Evolutionary conservation across 148 eudicot species (phyloP).

Genomic region (Heliamphora exappendiculata): DNA sequence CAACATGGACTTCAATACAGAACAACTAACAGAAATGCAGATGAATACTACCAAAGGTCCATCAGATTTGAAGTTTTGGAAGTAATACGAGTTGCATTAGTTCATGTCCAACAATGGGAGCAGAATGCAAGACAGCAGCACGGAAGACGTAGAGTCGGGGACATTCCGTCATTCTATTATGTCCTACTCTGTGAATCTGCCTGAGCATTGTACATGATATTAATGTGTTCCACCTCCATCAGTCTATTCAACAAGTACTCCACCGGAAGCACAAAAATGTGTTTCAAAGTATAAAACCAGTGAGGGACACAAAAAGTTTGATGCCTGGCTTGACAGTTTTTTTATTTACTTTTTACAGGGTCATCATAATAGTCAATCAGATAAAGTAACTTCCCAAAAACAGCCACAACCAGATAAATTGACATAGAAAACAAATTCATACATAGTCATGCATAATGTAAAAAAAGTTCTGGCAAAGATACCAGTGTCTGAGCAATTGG

Average conservation of each 20-base stretch:
- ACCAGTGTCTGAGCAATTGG: constrained; percentile 93
- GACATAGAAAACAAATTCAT: neutral
- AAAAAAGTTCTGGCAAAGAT: constrained; percentile 1
- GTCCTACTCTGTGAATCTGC: neutral
- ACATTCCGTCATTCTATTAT: too few relatives aligned
- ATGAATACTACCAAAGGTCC: neutral
- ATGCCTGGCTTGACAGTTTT: neutral
- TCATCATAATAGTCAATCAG: neutral
- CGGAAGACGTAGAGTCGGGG: neutral
- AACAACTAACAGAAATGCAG: neutral
- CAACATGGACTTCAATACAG: neutral
- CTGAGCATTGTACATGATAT: neutral
- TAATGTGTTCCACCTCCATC: neutral
- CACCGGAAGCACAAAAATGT: neutral
- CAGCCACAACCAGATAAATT: neutral
- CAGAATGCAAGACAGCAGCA: neutral
- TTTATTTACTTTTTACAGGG: too few relatives aligned
- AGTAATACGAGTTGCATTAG: neutral
- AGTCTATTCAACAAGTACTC: neutral
- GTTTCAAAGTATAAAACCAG: neutral
- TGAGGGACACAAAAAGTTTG: neutral
- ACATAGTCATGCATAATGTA: neutral
- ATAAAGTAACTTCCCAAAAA: neutral
- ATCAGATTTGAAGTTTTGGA: neutral
- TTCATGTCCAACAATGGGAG: neutral